Evolutionary conservation across 805 yeast genomes (phyloP), one percentile per base, ranked within the genome.

Genomic region (Metschnikowia dekortorum): DNA sequence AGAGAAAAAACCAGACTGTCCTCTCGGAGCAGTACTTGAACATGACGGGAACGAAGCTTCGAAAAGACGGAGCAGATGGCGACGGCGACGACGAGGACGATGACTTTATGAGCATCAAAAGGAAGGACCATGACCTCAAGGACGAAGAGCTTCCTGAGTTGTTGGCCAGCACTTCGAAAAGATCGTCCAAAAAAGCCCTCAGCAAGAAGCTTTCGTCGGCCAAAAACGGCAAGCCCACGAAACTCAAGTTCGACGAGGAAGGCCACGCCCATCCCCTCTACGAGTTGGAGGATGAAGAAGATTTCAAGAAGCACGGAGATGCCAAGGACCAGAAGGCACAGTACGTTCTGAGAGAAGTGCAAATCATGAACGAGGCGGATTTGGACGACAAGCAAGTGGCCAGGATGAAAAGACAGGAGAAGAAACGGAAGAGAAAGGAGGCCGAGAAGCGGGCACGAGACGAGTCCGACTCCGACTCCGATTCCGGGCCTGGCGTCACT

Each of bases 191-290:
- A 75, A 84, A 81, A 58, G 97, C 97, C 0, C 73, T 91, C 35
- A 88, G 96, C 10, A 90, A 87, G 73, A 94, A 92, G 65, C 79
- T 81, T 37, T 80, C 90, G 1, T 58, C 82, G 26, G 71, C 83
- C 43, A 64, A 75, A 11, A 79, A 79, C 54, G 88, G 89, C 1
- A 79, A 81, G 50, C 85, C 96, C 14, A 82, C 86, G 18, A 94
- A 90, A 65, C 66, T 92, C 58, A 76, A 80, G 49, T 94, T 92
- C 63, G 99, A 94, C 63, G 99, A 94, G 54, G 97, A 92, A 2
- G 99, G 99, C 29, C 77, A 75, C 5, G 85, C 98, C 0, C 98
- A 92, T 67, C 87, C 96, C 8, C 74, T 92, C 5, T 94, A 94
- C 63, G 98, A 92, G 69, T 75, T 94, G 53, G 90, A 89, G 64